Base-by-base conservation (phyloP, 495 filamentous ascomycete genomes). In the Annulohypoxylon stygium region DNA sequence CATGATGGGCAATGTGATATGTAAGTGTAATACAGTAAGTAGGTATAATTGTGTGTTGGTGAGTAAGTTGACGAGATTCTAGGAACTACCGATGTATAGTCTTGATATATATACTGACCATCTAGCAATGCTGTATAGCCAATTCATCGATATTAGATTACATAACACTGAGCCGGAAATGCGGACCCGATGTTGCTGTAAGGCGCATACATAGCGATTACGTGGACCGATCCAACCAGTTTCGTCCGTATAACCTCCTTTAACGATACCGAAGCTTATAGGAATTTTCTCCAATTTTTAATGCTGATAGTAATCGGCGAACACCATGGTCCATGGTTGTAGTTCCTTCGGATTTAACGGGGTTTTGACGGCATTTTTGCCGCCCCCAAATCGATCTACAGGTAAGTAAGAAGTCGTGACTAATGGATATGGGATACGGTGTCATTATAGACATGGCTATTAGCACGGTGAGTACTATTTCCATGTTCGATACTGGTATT, bases 81-180 rank as follows among this genome's bases (percentile, higher is more conserved):
- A 23, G n/a, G 39, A 50, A 25, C 1, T 23, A 2, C 10, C 7
- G 43, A 11, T 2, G 33, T 6, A 14, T 37, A 36, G 8, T 16
- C 2, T 1, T n/a, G 14, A 11, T 45, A 48, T 57, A 63, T 69
- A 69, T 69, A 48, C 20, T 48, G 1, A 43, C 39, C 47, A 62
- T 10, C 7, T 16, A 30, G 0, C 12, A 36, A 12, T 12, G 4
- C 18, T 30, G 48, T 20, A 26, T 18, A 4, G 23, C 3, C 16
- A 20, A 20, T 47, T 7, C 18, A 8, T 5, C 3, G 16, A 47
- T 47, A n/a, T 3, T n/a, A 14, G 5, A 5, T 6, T 9, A 18
- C 16, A 47, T 5, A 20, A 16, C 4, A 4, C n/a, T 16, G 43
- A 47, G 16, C n/a, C n/a, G 5, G 1, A 20, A n/a, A 7, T 47